These are phyloP conservation scores for Ustilago hordei DNA, from an alignment of 1,284 basidiomycete species.

Conservation along the genomic window DNA sequence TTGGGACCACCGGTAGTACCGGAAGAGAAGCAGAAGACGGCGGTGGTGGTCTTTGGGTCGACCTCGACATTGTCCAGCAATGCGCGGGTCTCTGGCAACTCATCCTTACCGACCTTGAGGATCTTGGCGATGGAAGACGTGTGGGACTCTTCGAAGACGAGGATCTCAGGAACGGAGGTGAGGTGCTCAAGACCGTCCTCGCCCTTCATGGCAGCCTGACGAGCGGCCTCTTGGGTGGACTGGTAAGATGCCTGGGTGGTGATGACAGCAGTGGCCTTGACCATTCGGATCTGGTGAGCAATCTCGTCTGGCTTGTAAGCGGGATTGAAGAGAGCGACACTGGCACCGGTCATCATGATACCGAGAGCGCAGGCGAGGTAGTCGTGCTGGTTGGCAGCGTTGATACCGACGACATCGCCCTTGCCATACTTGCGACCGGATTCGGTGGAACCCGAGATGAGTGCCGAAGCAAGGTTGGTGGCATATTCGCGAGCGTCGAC, in stretches of 20 bases:
- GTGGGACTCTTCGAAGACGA: slow-evolving; percentile 61
- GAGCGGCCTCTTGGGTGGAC: slow-evolving; percentile 42
- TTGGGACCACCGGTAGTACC: slow-evolving; percentile 67
- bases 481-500: slow-evolving; percentile 53
- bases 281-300: slow-evolving; percentile 60
- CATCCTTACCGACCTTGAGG: slow-evolving; percentile 47
- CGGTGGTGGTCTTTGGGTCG: slow-evolving; percentile 50
- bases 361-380: slow-evolving; percentile 61
- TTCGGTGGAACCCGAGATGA: slow-evolving; percentile 46
- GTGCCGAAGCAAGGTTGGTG: slow-evolving; percentile 51
- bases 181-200: slow-evolving; percentile 42
- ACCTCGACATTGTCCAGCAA: slow-evolving; percentile 44
- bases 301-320: slow-evolving; percentile 65
- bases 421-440: slow-evolving; percentile 51
- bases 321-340: slow-evolving; percentile 65
- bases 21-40: slow-evolving; percentile 64
- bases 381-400: slow-evolving; percentile 64
- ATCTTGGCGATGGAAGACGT: slow-evolving; percentile 43
- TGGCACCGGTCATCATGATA: slow-evolving; percentile 61
- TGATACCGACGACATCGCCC: slow-evolving; percentile 61
- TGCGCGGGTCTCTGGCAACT: slow-evolving; percentile 30
- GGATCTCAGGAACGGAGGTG: slow-evolving; percentile 34
- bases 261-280: slow-evolving; percentile 56
- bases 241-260: slow-evolving; percentile 39
- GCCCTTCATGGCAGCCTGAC: slow-evolving; percentile 35